Percentiles rank a stretch among this genome's conserved stretches.
These are phyloP conservation scores for Brettanomyces sp. DNA, from an alignment of 805 yeast species.

Conservation along the genomic window DNA sequence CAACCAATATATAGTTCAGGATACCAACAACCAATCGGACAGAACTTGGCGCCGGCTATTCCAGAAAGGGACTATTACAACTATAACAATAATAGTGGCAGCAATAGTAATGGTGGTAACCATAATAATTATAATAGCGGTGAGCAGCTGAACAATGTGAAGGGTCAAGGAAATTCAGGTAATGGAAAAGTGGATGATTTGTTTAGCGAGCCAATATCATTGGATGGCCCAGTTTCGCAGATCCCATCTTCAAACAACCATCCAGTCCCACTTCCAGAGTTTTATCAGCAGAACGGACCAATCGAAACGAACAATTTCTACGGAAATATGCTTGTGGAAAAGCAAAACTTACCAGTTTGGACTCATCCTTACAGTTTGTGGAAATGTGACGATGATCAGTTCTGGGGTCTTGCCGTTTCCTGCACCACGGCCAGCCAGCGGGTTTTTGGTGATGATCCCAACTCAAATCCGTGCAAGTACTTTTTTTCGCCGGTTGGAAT, in stretches of 20 bases:
- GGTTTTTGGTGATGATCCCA: slow-evolving; percentile 63
- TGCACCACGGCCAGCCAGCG: slow-evolving; percentile 50
- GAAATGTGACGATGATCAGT: slow-evolving; percentile 35
- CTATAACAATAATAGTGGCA: too few relatives aligned
- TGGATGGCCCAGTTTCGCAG: slow-evolving; percentile 11
- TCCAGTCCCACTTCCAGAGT: slow-evolving; percentile 53
- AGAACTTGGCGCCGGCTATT: not conserved
- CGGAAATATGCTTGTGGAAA: slow-evolving; percentile 59
- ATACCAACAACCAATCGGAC: not conserved
- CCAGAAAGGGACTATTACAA: not conserved
- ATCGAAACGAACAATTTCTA: slow-evolving; percentile 74
- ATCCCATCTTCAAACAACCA: slow-evolving; percentile 49
- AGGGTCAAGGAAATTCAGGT: too few relatives aligned
- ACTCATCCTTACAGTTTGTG: slow-evolving; percentile 76
- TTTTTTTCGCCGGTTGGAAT: slow-evolving; percentile 64
- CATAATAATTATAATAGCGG: too few relatives aligned
- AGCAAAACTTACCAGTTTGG: slow-evolving; percentile 66
- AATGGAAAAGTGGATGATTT: slow-evolving; percentile 5
- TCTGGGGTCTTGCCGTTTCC: slow-evolving; percentile 56
- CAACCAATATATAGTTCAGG: too few relatives aligned
- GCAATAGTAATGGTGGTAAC: too few relatives aligned
- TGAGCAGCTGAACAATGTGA: too few relatives aligned
- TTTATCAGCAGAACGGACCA: slow-evolving; percentile 34
- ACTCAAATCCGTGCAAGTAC: slow-evolving; percentile 31
- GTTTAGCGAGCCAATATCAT: slow-evolving; percentile 14